phyloP scores from a whole-genome alignment of 805 yeast species.

The Candida pini region DNA sequence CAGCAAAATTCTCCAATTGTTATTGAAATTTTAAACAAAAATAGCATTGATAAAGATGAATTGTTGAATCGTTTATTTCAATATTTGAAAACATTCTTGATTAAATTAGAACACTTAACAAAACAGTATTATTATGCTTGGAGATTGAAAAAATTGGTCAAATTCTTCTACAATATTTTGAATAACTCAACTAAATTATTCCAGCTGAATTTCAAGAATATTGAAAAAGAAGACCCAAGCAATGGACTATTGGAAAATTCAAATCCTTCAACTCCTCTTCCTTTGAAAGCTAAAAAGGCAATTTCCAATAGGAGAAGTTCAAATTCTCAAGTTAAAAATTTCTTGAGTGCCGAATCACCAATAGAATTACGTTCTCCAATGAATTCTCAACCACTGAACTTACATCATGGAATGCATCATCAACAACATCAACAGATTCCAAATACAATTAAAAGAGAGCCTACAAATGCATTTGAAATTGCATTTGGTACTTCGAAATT shows the following conservation, averaged over 20 bases:
- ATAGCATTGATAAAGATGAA: slow-evolving; percentile 31
- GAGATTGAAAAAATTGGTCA: slow-evolving; percentile 38
- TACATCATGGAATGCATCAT: slow-evolving; percentile 8
- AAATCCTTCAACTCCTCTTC: slow-evolving; percentile 5
- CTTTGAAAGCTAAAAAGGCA: neutral
- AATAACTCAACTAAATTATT: slow-evolving; percentile 30
- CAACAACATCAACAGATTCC: slow-evolving; percentile 3
- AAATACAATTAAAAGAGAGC: slow-evolving; percentile 15
- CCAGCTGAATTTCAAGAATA: slow-evolving; percentile 25
- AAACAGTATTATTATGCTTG: slow-evolving; percentile 40
- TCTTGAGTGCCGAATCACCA: no score
- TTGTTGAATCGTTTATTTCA: slow-evolving; percentile 28
- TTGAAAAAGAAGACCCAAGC: slow-evolving; percentile 9
- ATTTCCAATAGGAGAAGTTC: neutral
- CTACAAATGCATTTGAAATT: slow-evolving; percentile 28
- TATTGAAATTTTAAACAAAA: slow-evolving; percentile 27
- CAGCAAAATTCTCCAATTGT: slow-evolving; percentile 32
- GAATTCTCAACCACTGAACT: slow-evolving; percentile 4
- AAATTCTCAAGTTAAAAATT: no score
- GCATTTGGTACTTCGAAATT: slow-evolving; percentile 32
- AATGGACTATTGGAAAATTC: slow-evolving; percentile 8
- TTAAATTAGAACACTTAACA: slow-evolving; percentile 31
- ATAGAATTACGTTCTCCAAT: slow-evolving; percentile 1
- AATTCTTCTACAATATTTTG: slow-evolving; percentile 31
- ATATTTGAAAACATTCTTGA: slow-evolving; percentile 29